Base-by-base conservation (phyloP, 495 filamentous ascomycete genomes). In the Neurospora sp. region DNA sequence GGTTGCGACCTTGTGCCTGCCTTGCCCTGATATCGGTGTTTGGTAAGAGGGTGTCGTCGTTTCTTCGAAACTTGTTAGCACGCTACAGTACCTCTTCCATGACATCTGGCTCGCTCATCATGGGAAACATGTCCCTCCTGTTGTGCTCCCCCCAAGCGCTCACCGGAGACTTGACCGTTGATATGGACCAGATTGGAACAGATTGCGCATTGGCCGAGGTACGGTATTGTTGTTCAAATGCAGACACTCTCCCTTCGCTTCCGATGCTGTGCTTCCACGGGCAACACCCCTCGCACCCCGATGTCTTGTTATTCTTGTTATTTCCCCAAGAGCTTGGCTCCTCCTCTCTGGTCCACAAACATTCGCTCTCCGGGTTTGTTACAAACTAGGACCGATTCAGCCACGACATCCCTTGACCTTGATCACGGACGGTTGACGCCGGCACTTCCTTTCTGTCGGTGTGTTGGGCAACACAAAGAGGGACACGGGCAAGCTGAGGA, bases 21-120 rank as follows among this genome's bases (percentile, higher is more conserved):
- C 1, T 27, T 70, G 71, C 40, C 31, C 41, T 59, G 40, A 38
- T 22, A 40, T 17, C 69, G 17, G 16, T 65, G 39, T 59, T 27
- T 40, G 27, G 71, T 72, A 68, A 70, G 69, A 72, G 40, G 40
- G 71, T 70, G 71, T 40, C 37, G 41, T 38, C 37, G 69, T 35
- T 61, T 35, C 69, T 27, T 38, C 16, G 3, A 37, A 70, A 71
- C 68, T 69, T 71, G 42, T 70, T 73, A 40, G 40, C 68, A 41
- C 61, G 37, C 27, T 27, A 31, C 27, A 31, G 27, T 31, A 37
- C 70, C 70, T 68, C 35, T 59, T 10, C 40, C 45, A 68, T 65
- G 2, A 31, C 14, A 65, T 59, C 4, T 65, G 27, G 53, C 17
- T 65, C 27, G 12, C 53, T 31, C 53, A 27, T 61, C 22, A 1